Base-by-base conservation (phyloP, 306 rosid species). In the Cercis canadensis region DNA sequence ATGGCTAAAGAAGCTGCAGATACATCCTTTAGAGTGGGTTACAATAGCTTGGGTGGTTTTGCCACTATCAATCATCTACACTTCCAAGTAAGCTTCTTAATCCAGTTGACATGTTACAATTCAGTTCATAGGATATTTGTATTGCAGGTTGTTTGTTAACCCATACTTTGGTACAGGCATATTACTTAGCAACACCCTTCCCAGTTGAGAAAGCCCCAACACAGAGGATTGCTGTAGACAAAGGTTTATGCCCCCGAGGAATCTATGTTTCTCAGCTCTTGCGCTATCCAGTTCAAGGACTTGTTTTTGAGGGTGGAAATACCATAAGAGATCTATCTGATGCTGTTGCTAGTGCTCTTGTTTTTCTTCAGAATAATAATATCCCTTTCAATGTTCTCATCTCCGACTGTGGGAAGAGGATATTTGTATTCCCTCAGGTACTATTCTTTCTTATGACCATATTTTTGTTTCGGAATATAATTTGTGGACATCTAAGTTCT, bases 1-100 rank as follows among this genome's bases (percentile, higher is more conserved):
- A 85, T 90, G 96, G 89, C 89, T 0, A 78, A 34, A 6, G 92
- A 85, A 80, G 96, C 96, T 5, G 84, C 81, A 12, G 80, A 70
- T 68, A 77, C 89, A 0, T 87, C 73, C 79, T 90, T 90, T 62
- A 84, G 96, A 31, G 44, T 90, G 74, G 96, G 96, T 57, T 90
- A 90, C 78, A 90, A 87, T 81, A 90, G 96, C 79, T 67, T 90
- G 81, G 96, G 96, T 58, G 92, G 92, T 19, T 90, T 85, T 67
- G 90, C 92, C 41, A 90, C 96, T 32, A 85, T 90, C 77, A 90
- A 90, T 70, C 92, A 90, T 79, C 96, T 90, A 56, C 96, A 90
- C 82, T 90, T 90, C 85, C 92, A 90, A 85, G 96, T 87, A 66
- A 21, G 41, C 32, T 55, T 18, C 54, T 62, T 17, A 51, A 36